phyloP scores from a whole-genome alignment of 1,139 yeast species.

The Candida sp. region DNA sequence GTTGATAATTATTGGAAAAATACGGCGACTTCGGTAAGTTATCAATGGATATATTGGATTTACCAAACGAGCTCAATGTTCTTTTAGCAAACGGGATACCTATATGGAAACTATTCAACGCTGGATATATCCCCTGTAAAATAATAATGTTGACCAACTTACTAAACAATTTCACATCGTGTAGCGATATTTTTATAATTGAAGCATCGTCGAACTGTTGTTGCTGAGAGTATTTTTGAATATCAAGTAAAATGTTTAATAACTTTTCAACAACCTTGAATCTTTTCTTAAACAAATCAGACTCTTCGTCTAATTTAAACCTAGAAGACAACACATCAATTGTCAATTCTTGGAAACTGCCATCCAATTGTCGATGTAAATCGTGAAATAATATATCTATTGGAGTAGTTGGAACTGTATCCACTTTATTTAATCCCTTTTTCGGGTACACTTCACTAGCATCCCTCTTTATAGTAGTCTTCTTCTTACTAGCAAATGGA shows the following conservation, averaged over 20 bases:
- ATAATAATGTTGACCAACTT: conserved; percentile 61
- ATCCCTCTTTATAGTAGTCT: conserved; percentile 29
- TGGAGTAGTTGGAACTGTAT: conserved; percentile 27
- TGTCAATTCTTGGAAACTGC: conserved; percentile 20
- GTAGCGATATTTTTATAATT: conserved; percentile 70
- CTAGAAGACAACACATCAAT: conserved; percentile 13
- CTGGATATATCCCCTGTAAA: conserved; percentile 69
- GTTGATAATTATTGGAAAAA: conserved; percentile 13
- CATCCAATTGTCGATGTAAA: conserved; percentile 24
- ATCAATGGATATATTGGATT: conserved; percentile 20
- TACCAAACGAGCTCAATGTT: conserved; percentile 43
- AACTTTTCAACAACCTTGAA: conserved; percentile 21
- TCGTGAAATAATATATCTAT: conserved; percentile 33
- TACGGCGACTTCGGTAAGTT: conserved; percentile 9
- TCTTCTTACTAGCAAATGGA: conserved; percentile 29
- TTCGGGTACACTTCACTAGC: conserved; percentile 32
- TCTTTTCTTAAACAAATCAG: not conserved
- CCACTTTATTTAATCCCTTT: conserved; percentile 36
- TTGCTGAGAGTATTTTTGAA: conserved; percentile 31
- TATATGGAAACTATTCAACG: conserved; percentile 47
- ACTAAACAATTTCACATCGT: conserved; percentile 76
- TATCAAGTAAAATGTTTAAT: conserved; percentile 27
- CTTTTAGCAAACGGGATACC: conserved; percentile 70
- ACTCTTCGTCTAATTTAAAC: conserved; percentile 5
- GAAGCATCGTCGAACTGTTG: conserved; percentile 22